A percentile compares a stretch with the other conserved stretches of the same genome.
Evolutionary conservation across 257 asterid species (phyloP).

Genomic region (Solanum verrucosum): DNA sequence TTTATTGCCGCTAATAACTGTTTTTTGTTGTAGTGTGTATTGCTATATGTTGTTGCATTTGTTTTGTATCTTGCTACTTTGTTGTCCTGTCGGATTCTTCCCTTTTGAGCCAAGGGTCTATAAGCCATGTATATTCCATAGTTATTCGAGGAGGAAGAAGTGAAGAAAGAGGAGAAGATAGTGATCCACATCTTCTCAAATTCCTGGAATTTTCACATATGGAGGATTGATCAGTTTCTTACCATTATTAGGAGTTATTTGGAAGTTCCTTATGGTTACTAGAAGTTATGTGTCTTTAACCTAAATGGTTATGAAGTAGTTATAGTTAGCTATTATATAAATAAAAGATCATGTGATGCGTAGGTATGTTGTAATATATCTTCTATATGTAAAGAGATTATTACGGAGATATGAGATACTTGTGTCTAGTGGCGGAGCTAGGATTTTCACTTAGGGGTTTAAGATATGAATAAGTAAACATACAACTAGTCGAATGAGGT

Average conservation of each 20-base stretch:
- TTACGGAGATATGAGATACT: neutral
- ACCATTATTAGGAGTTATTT: neutral
- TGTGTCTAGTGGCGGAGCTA: neutral
- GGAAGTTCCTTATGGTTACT: neutral
- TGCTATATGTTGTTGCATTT: neutral
- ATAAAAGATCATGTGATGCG: neutral
- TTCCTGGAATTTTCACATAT: neutral
- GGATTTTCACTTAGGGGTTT: too few species aligned
- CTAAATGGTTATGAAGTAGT: neutral
- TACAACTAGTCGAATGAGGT: too few species aligned
- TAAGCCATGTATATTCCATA: neutral
- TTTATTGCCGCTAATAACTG: too few species aligned
- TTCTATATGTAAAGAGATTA: neutral
- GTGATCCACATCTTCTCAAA: neutral
- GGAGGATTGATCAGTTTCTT: neutral
- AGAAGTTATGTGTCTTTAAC: neutral
- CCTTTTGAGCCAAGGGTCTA: neutral
- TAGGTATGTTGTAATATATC: neutral
- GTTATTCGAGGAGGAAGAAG: neutral
- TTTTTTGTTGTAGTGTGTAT: neutral
- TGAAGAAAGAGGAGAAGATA: neutral
- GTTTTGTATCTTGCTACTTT: neutral
- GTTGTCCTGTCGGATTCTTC: neutral
- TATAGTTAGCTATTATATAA: neutral
- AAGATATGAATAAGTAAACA: too few species aligned